Base-by-base conservation (phyloP, 2,329 filamentous ascomycete genomes). In the Mycosphaerella sp. region DNA sequence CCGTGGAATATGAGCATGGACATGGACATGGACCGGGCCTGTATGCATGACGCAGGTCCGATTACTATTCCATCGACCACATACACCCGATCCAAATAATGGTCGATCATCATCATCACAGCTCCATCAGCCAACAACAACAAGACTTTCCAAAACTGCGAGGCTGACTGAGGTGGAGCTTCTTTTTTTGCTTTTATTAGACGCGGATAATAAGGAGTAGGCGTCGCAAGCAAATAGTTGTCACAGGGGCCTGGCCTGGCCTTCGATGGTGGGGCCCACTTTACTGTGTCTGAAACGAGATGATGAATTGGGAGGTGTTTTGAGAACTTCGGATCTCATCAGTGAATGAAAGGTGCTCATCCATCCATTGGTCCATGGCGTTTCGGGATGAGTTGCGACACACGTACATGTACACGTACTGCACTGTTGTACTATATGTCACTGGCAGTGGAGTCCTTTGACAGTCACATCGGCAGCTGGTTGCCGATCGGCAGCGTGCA, bases 21-120 rank as follows among this genome's bases (percentile, higher is more conserved):
- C 41, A 44, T 17, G 41, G 27, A 32, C 41, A 35, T 25, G 41
- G 41, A 32, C 25, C n/a, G 32, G 14, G 41, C 27, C 30, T 34
- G 30, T 10, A 18, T 34, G 43, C 50, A 43, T 36, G 44, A 44
- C 50, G 50, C 50, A 52, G 43, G 50, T 46, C 49, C 49, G 17
- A 35, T 16, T 8, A 16, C 17, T 25, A 8, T 10, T 45, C 7
- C 27, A 12, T 34, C 25, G 47, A 43, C 40, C 17, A 43, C 47
- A 14, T 25, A 25, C 17, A 28, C 25, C 39, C 47, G 41, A 50
- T 44, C 30, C 21, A 9, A n/a, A n/a, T n/a, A n/a, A n/a, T n/a
- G n/a, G n/a, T n/a, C n/a, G n/a, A n/a, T n/a, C n/a, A n/a, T n/a
- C n/a, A n/a, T n/a, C n/a, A n/a, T n/a, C n/a, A n/a, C n/a, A n/a